A percentile compares a stretch with the other conserved stretches of the same genome.
Evolutionary conservation across 495 filamentous ascomycete species (phyloP).

Genomic region (Xylaria scruposa): DNA sequence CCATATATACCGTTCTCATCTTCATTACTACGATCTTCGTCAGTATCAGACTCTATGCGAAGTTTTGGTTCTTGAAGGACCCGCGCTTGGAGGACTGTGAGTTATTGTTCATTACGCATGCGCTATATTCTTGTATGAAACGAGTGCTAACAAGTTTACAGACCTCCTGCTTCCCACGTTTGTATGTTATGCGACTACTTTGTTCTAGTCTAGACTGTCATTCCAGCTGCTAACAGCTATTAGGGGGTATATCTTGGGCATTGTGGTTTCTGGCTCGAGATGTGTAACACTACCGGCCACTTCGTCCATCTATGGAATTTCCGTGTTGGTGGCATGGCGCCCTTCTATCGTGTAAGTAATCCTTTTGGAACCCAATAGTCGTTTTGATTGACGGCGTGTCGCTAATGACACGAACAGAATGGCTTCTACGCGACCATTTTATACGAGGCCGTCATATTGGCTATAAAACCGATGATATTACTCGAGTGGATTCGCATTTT

Average conservation of each 20-base stretch:
- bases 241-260: constrained; percentile 32
- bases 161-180: constrained; percentile 11
- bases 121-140: not conserved
- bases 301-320: constrained; percentile 40
- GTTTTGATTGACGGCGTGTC: not conserved
- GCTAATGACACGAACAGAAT: constrained; percentile 12
- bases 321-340: constrained; percentile 29
- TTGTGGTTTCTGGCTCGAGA: constrained; percentile 27
- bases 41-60: constrained; percentile 33
- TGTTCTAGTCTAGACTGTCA: not conserved
- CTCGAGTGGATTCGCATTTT: constrained; percentile 40
- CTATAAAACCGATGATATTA: constrained; percentile 36
- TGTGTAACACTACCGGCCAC: constrained; percentile 34
- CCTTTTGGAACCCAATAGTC: not conserved
- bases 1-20: constrained; percentile 29
- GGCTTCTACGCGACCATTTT: constrained; percentile 23
- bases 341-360: constrained; percentile 30
- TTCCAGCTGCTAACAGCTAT: constrained; percentile 16
- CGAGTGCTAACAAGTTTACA: not conserved
- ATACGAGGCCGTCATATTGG: constrained; percentile 32
- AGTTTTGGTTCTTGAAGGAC: constrained; percentile 31
- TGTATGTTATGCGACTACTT: not conserved
- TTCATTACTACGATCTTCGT: constrained; percentile 31
- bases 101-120: not conserved
- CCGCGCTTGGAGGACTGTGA: constrained; percentile 24